A percentile compares a stretch with the other conserved stretches of the same genome.
These are phyloP conservation scores for Pseudozyma tsukubaensis DNA, from an alignment of 1,284 basidiomycete species.

Conservation along the genomic window DNA sequence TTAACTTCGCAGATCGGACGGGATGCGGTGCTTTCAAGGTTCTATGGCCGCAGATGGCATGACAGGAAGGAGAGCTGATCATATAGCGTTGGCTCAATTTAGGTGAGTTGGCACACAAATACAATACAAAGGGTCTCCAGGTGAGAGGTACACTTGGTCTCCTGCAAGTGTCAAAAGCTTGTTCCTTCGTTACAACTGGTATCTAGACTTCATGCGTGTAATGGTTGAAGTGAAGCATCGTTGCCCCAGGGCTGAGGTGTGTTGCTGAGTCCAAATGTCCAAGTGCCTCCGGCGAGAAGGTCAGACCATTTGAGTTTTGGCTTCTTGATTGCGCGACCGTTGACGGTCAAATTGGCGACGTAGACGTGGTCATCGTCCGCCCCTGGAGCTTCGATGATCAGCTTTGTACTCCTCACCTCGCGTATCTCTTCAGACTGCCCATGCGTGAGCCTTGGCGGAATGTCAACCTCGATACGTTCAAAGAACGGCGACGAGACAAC, in stretches of 20 bases:
- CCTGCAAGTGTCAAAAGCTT: too few species aligned
- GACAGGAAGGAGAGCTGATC: too few species aligned
- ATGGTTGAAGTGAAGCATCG: slow-evolving; percentile 5
- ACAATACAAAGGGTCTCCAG: too few species aligned
- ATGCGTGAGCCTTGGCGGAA: slow-evolving; percentile 70
- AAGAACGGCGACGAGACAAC: slow-evolving; percentile 82
- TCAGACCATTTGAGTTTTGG: slow-evolving; percentile 41
- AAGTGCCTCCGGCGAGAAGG: slow-evolving; percentile 32
- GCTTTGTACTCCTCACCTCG: not conserved
- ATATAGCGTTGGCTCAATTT: too few species aligned
- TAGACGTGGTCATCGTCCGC: slow-evolving; percentile 31
- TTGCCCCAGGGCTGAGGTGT: slow-evolving; percentile 37
- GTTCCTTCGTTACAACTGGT: too few species aligned
- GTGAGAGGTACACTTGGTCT: too few species aligned
- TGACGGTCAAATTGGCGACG: slow-evolving; percentile 27
- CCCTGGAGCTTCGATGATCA: slow-evolving; percentile 25
- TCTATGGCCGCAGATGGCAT: slow-evolving; percentile 81
- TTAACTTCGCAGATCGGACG: slow-evolving; percentile 84
- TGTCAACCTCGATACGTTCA: slow-evolving; percentile 74
- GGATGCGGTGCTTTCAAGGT: slow-evolving; percentile 83
- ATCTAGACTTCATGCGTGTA: slow-evolving; percentile 13
- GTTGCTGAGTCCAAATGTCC: slow-evolving; percentile 30
- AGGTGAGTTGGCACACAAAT: too few species aligned
- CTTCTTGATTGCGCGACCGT: slow-evolving; percentile 13
- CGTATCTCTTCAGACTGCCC: not conserved